Evolutionary conservation across 768 basidiomycete species (phyloP), one percentile per base, ranked within the genome.

Genomic region (Tephrocybe sp.): DNA sequence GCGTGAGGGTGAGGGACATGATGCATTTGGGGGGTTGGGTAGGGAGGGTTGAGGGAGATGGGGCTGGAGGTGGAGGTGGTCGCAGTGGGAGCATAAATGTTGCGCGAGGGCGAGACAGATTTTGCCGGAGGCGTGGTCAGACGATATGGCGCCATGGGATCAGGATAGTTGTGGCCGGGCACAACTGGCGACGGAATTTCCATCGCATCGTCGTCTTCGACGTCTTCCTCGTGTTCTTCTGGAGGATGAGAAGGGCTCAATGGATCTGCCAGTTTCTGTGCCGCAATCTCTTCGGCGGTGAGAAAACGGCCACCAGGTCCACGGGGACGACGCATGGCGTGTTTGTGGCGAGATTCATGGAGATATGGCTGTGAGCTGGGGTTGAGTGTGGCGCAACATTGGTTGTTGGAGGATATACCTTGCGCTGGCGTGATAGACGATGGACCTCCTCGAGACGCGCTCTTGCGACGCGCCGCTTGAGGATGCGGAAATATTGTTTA

Each of bases 251-350:
- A 46, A 25, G 63, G 44, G 30, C 63, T 58, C 29, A 65, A 65
- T 15, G 70, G 61, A n/a, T 65, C 60, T 19, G 70, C 66, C 3
- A 67, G 55, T 57, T 87, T 87, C 63, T 90, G 87, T 0, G 89
- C 87, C 0, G 90, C 89, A 41, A 94, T 94, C 68, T 98, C 94
- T 16, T 94, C 92, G 43, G 94, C 91, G 7, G 94, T 98, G 61
- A 98, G 84, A 73, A 99, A 99, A 36, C 97, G 84, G 19, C 97
- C 97, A 10, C 97, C 97, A 19, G 97, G 95, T 4, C 97, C 97
- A 48, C 97, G 80, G 13, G 97, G 97, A 16, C 97, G 83, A 38
- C 94, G 86, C 88, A 97, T 94, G 25, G 97, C 97, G 70, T 99
- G 97, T 57, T 92, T 91, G 73, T 99, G 97, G 38, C 97, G 84